Percentiles rank a stretch among this genome's conserved stretches.
These are phyloP conservation scores for Coix lacrymajobi DNA, from an alignment of 176 grass and related monocot species.

Conservation along the genomic window DNA sequence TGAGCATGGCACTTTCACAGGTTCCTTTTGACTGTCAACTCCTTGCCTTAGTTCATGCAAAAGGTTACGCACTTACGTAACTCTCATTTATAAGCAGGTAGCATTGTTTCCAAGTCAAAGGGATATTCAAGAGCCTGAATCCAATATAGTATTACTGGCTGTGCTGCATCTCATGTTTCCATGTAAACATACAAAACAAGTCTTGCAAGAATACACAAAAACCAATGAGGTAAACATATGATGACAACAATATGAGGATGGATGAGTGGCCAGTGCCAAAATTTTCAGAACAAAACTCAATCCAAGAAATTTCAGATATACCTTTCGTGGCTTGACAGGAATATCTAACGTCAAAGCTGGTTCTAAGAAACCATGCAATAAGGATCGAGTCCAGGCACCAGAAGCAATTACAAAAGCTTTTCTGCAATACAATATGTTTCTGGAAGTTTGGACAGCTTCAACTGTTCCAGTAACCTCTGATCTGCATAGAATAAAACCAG, in stretches of 20 bases:
- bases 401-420: slow-evolving; percentile 80
- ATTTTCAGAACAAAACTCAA: slow-evolving; percentile 11
- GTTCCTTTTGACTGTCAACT: neutral
- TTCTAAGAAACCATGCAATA: slow-evolving; percentile 60
- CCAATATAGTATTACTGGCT: neutral
- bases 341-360: slow-evolving; percentile 50
- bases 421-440: slow-evolving; percentile 66
- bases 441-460: slow-evolving; percentile 82
- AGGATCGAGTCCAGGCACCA: slow-evolving; percentile 76
- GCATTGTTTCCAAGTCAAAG: neutral
- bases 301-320: slow-evolving; percentile 24
- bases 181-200: neutral
- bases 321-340: slow-evolving; percentile 91
- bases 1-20: neutral
- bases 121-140: neutral
- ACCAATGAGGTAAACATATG: neutral
- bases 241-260: neutral
- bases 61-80: neutral
- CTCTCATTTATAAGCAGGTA: neutral
- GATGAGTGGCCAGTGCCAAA: neutral
- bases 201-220: neutral
- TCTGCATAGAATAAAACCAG: slow-evolving; percentile 41
- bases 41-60: neutral
- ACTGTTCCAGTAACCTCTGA: slow-evolving; percentile 63
- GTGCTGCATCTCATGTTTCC: neutral